Percentiles rank a stretch among this genome's conserved stretches.
Evolutionary conservation across 1,284 basidiomycete species (phyloP).

Genomic region (Leccinum griseonigrum): DNA sequence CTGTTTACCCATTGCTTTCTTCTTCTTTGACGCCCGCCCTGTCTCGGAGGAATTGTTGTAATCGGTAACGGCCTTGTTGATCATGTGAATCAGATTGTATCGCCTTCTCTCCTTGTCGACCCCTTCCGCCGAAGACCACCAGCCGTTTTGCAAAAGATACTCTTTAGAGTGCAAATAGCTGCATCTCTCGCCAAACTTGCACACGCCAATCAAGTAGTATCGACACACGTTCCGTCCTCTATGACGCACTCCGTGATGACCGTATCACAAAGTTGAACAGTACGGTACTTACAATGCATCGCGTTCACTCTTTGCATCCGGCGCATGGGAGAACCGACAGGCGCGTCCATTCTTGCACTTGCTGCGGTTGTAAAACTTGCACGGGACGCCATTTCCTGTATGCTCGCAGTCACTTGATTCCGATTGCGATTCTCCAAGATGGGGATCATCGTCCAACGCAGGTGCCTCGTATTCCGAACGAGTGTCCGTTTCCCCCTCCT

Average conservation of each 20-base stretch:
- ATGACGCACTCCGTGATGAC: not conserved
- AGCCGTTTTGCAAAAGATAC: conserved; percentile 31
- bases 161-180: conserved; percentile 37
- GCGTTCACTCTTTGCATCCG: conserved; percentile 48
- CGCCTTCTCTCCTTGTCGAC: conserved; percentile 1
- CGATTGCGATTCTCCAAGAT: conserved; percentile 31
- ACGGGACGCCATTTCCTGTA: conserved; percentile 46
- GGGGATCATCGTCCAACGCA: conserved; percentile 30
- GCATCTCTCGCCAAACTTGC: conserved; percentile 36
- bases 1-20: conserved; percentile 4
- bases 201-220: conserved; percentile 34
- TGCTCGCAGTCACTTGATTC: conserved; percentile 51
- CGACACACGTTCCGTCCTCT: conserved; percentile 42
- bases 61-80: conserved; percentile 3
- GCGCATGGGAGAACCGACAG: conserved; percentile 49
- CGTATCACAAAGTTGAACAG: not conserved
- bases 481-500: not conserved
- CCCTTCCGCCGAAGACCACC: conserved; percentile 29
- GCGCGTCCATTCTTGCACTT: conserved; percentile 40
- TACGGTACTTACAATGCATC: conserved; percentile 44
- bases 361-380: conserved; percentile 50
- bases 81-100: conserved; percentile 4
- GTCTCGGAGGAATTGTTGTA: not conserved
- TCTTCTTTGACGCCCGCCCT: conserved; percentile 5
- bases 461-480: conserved; percentile 37